Evolutionary conservation across 805 yeast genomes (phyloP).

Genomic region (Ogataea corticis): DNA sequence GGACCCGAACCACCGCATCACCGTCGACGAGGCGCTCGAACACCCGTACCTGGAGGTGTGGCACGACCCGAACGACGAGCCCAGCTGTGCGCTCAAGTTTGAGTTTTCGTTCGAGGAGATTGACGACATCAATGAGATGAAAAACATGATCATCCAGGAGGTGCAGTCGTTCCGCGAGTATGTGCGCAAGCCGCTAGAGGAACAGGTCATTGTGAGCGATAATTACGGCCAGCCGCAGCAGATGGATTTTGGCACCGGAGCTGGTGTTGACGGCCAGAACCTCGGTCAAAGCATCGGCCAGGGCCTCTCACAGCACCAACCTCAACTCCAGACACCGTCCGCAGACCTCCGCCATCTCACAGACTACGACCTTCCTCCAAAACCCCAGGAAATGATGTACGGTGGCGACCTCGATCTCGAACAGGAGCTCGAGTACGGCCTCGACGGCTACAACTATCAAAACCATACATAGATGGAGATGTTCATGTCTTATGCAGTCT

Average conservation of each 20-base stretch:
- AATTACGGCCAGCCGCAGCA: conserved; percentile 23
- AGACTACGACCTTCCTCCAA: conserved; percentile 59
- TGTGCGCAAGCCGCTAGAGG: conserved; percentile 73
- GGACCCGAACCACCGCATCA: conserved; percentile 81
- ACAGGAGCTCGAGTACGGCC: conserved; percentile 65
- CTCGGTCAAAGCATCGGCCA: too few relatives aligned
- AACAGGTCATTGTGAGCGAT: conserved; percentile 41
- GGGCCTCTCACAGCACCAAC: too few relatives aligned
- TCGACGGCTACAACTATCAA: conserved; percentile 48
- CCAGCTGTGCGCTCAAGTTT: conserved; percentile 74
- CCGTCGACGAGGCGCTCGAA: conserved; percentile 82
- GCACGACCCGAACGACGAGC: conserved; percentile 94
- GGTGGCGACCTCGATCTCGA: conserved; percentile 50
- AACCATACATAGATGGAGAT: too few relatives aligned
- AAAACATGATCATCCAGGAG: conserved; percentile 75
- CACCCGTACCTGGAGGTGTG: conserved; percentile 89
- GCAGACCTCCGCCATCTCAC: conserved; percentile 42
- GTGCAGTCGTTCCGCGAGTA: conserved; percentile 75
- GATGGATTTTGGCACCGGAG: conserved; percentile 18
- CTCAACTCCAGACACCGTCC: conserved; percentile 46
- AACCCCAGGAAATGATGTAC: conserved; percentile 53
- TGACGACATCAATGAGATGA: conserved; percentile 76
- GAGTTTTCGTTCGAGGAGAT: conserved; percentile 86
- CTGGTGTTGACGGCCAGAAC: too few relatives aligned
- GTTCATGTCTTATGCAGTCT: too few relatives aligned